phyloP scores from a whole-genome alignment of 2,329 filamentous ascomycete species.

The Aspergillus cejpii region DNA sequence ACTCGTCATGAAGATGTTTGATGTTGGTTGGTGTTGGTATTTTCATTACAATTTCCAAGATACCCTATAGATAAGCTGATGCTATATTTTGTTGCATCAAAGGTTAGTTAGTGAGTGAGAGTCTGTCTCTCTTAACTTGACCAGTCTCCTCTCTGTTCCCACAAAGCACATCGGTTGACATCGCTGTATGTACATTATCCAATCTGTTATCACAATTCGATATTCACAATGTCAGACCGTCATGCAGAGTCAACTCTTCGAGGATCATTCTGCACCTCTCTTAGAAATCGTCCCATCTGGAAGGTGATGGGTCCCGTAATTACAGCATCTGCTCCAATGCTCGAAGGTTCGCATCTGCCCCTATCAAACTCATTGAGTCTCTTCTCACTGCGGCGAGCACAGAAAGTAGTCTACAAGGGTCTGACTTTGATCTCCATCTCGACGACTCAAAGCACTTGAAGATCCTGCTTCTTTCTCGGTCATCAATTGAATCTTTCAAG shows the following conservation, averaged over 20 bases:
- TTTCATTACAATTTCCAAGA: neutral
- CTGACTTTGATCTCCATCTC: constrained; percentile 19
- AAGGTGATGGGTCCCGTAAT: constrained; percentile 21
- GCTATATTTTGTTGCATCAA: neutral
- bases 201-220: neutral
- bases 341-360: constrained; percentile 18
- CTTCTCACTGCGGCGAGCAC: neutral
- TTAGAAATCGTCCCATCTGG: constrained; percentile 37
- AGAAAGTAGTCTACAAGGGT: constrained; percentile 13
- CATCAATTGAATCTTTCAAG: constrained; percentile 12
- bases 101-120: neutral
- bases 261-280: constrained; percentile 36
- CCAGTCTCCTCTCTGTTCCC: neutral
- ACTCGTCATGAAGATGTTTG: neutral
- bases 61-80: neutral
- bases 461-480: constrained; percentile 18
- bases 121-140: neutral
- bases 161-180: neutral
- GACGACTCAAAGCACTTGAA: constrained; percentile 6
- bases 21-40: neutral
- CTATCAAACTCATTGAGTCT: neutral
- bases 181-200: neutral
- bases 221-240: neutral
- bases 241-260: neutral
- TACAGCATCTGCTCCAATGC: constrained; percentile 3